These are phyloP conservation scores for Aquilaria sinensis DNA, from an alignment of 345 rosid species.

Conservation along the genomic window DNA sequence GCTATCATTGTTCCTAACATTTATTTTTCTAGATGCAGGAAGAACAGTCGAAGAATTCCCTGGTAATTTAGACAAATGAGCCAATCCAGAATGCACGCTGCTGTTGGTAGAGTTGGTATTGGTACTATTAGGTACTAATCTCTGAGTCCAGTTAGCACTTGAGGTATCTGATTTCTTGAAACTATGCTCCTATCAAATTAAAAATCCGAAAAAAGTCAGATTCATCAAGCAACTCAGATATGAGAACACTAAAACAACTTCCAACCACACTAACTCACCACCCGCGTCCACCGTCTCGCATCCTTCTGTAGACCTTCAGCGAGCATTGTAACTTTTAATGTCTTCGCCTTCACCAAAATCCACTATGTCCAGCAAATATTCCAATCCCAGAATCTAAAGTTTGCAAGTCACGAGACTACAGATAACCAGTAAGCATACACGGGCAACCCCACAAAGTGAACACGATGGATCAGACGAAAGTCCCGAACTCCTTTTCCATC, in stretches of 20 bases:
- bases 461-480: too few species aligned
- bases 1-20: slow-evolving; percentile 24
- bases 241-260: background rate
- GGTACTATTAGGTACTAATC: slow-evolving; percentile 22
- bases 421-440: too few species aligned
- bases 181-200: slow-evolving; percentile 24
- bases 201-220: slow-evolving; percentile 2
- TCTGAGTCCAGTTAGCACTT: slow-evolving; percentile 21
- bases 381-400: too few species aligned
- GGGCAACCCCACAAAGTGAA: too few species aligned
- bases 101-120: slow-evolving; percentile 25
- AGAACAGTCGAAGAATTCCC: slow-evolving; percentile 35
- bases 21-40: slow-evolving; percentile 26
- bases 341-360: too few species aligned
- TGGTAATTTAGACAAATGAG: slow-evolving; percentile 30
- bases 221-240: background rate
- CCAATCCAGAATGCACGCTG: slow-evolving; percentile 28
- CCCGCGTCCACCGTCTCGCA: too few species aligned
- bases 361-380: too few species aligned
- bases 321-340: too few species aligned
- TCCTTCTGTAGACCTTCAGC: too few species aligned
- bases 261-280: too few species aligned
- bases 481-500: too few species aligned
- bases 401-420: too few species aligned
- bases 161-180: slow-evolving; percentile 19